Evolutionary conservation across 306 rosid species (phyloP).

Genomic region (Albizia julibrissin): DNA sequence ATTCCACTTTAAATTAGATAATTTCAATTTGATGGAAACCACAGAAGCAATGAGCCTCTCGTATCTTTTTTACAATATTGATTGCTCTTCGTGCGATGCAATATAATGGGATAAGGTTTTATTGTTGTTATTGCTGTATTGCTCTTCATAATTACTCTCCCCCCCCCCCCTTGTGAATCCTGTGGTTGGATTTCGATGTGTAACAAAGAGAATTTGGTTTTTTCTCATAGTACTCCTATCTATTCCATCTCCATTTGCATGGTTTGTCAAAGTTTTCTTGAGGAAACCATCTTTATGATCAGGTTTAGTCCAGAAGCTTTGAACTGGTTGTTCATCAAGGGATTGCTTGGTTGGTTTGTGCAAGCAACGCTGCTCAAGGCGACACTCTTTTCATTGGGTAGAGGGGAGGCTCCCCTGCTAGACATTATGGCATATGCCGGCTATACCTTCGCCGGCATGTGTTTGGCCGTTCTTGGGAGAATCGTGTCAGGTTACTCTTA

Average conservation of each 20-base stretch:
- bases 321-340: constrained; percentile 93
- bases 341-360: constrained; percentile 88
- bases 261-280: constrained; percentile 19
- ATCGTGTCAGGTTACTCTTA: constrained; percentile 66
- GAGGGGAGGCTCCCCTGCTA: constrained; percentile 83
- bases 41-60: constrained; percentile 4
- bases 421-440: constrained; percentile 91
- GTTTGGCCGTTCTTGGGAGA: constrained; percentile 79
- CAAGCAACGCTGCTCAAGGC: constrained; percentile 79
- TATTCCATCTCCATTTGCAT: not conserved
- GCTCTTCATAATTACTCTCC: not conserved
- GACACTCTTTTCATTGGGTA: constrained; percentile 72
- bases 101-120: too few relatives aligned
- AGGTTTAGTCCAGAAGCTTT: constrained; percentile 96
- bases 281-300: constrained; percentile 28
- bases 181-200: not conserved
- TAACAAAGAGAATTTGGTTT: not conserved
- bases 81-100: not conserved
- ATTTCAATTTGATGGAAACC: not conserved
- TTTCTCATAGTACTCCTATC: not conserved
- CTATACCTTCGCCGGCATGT: constrained; percentile 76
- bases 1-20: not conserved
- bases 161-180: not conserved
- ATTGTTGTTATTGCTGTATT: too few relatives aligned
- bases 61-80: not conserved